A percentile compares a stretch with the other conserved stretches of the same genome.
Conservation (phyloP, 148 eudicot species). For the Limonium bicolor region DNA sequence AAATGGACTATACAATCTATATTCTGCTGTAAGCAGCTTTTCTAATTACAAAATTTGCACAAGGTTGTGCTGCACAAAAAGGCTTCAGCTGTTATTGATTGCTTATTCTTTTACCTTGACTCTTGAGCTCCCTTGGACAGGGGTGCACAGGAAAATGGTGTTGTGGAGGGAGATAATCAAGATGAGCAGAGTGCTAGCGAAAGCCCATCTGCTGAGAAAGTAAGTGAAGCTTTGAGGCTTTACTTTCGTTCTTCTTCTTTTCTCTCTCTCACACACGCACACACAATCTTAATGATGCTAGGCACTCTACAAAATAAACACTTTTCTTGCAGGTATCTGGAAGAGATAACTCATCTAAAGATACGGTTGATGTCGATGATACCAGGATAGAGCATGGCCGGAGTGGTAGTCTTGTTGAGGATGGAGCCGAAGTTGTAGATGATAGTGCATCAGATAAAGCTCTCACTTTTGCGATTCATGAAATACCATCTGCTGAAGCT, state of each 20-base stretch:
- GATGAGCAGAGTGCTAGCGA: conserved; percentile 29
- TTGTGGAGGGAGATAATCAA: conserved; percentile 31
- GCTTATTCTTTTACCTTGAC: too few species aligned
- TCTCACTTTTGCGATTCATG: conserved; percentile 58
- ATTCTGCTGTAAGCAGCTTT: too few species aligned
- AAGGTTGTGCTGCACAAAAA: too few species aligned
- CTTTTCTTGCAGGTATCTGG: conserved; percentile 33
- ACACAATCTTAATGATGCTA: too few species aligned
- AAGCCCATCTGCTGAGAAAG: conserved; percentile 33
- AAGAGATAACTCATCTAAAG: conserved; percentile 19
- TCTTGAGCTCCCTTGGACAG: conserved; percentile 46
- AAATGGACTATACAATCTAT: too few species aligned
- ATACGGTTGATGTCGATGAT: conserved; percentile 21
- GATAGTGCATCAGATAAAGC: conserved; percentile 44
- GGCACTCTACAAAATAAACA: too few species aligned
- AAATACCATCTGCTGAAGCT: conserved; percentile 19
- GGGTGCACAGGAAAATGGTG: conserved; percentile 43
- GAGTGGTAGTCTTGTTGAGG: conserved; percentile 22
- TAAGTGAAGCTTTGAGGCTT: too few species aligned
- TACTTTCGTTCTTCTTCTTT: too few species aligned
- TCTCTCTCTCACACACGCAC: too few species aligned
- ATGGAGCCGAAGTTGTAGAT: conserved; percentile 22
- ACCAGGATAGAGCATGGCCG: conserved; percentile 24
- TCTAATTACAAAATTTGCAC: too few species aligned
- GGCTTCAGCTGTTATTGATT: too few species aligned